These are phyloP conservation scores for Iberis pinnata DNA, from an alignment of 345 rosid genomes.

Conservation along the genomic window DNA sequence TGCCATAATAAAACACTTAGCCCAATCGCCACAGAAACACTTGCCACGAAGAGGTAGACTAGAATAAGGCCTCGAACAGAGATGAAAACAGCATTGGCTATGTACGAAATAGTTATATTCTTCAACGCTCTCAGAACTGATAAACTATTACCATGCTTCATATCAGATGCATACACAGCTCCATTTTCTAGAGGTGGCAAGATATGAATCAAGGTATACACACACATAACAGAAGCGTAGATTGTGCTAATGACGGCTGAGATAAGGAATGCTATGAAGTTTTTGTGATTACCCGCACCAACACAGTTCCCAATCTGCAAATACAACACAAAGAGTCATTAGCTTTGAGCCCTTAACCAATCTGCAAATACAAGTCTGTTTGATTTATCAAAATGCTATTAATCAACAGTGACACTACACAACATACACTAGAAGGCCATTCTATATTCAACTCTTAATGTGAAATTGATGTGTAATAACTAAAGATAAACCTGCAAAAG, in stretches of 20 bases:
- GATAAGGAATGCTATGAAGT: constrained; percentile 59
- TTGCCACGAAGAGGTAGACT: constrained; percentile 63
- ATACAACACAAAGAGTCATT: constrained; percentile 1
- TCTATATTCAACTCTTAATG: neutral
- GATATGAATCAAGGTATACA: constrained; percentile 36
- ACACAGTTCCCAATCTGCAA: constrained; percentile 95
- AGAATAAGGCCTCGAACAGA: constrained; percentile 65
- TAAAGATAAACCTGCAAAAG: neutral
- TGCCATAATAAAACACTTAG: constrained; percentile 74
- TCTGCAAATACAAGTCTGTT: neutral
- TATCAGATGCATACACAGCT: constrained; percentile 18
- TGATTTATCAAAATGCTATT: neutral
- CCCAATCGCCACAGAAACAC: constrained; percentile 65
- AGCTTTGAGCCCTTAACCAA: neutral
- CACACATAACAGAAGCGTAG: constrained; percentile 43
- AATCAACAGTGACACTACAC: neutral
- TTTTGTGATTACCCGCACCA: constrained; percentile 75
- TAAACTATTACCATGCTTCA: constrained; percentile 20
- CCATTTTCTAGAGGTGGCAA: constrained; percentile 44
- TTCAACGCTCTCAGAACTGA: constrained; percentile 37
- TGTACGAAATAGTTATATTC: constrained; percentile 40
- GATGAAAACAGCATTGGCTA: constrained; percentile 45
- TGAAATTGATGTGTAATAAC: neutral
- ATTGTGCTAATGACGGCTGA: constrained; percentile 48
- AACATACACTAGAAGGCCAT: neutral